phyloP scores from a whole-genome alignment of 2,329 filamentous ascomycete genomes.

The Grosmannia clavigera region DNA sequence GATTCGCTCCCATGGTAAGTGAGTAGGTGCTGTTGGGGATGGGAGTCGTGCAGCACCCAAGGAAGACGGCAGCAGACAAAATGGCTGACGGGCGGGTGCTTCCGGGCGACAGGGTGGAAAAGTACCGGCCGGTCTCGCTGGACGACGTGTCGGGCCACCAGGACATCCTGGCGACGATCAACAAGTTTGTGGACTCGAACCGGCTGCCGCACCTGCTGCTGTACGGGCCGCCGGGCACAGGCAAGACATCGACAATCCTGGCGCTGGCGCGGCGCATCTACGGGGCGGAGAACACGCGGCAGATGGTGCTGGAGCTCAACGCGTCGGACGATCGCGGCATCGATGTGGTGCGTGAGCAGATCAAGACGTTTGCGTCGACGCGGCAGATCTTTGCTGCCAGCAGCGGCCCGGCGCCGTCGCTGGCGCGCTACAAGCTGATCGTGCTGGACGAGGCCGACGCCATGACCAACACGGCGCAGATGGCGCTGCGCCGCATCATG shows the following conservation, averaged over 20 bases:
- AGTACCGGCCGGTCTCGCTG: constrained; percentile 81
- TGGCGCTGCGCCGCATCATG: constrained; percentile 95
- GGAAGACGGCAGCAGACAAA: no score
- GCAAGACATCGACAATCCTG: constrained; percentile 93
- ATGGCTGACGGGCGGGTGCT: not conserved
- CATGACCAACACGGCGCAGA: constrained; percentile 98
- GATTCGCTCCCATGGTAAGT: constrained; percentile 82
- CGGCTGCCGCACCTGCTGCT: constrained; percentile 89
- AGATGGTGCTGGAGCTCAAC: constrained; percentile 98
- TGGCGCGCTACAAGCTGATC: constrained; percentile 76
- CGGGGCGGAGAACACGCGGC: constrained; percentile 79
- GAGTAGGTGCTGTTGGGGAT: no score
- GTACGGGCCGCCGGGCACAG: constrained; percentile 91
- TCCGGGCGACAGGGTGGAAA: constrained; percentile 66
- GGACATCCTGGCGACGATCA: constrained; percentile 94
- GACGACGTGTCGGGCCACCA: constrained; percentile 93
- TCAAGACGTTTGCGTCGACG: constrained; percentile 97
- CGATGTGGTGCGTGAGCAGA: constrained; percentile 95
- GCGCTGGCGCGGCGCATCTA: constrained; percentile 91
- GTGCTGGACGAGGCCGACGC: constrained; percentile 98
- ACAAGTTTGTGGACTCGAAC: constrained; percentile 93
- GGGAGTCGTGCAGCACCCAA: not conserved
- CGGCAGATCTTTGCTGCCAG: constrained; percentile 82
- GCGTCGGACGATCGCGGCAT: constrained; percentile 96
- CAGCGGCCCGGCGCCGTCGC: constrained; percentile 38